Percentiles rank a stretch among this genome's conserved stretches.
phyloP scores from a whole-genome alignment of 768 basidiomycete species.

The Psilocybe tampanensis region DNA sequence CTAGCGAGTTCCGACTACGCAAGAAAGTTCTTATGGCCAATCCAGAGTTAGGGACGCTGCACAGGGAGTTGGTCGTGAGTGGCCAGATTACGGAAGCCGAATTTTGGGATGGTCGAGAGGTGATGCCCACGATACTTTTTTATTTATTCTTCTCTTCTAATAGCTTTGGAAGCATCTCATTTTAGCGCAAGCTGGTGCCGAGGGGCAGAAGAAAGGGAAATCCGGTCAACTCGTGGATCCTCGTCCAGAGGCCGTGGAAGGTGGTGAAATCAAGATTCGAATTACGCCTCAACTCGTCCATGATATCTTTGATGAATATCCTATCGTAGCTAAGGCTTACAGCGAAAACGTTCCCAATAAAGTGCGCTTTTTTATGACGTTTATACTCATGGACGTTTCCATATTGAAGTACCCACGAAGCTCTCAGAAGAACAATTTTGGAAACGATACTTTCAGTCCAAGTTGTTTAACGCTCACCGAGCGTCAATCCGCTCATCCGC shows the following conservation, averaged over 20 bases:
- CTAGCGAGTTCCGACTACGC: slow-evolving; percentile 70
- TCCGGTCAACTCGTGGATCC: slow-evolving; percentile 87
- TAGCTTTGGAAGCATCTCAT: slow-evolving; percentile 62
- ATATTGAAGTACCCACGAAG: slow-evolving; percentile 40
- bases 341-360: slow-evolving; percentile 89
- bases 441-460: slow-evolving; percentile 96
- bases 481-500: slow-evolving; percentile 90
- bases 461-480: slow-evolving; percentile 92
- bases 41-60: slow-evolving; percentile 77
- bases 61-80: slow-evolving; percentile 85
- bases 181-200: slow-evolving; percentile 72
- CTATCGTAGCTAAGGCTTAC: slow-evolving; percentile 91
- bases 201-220: slow-evolving; percentile 78
- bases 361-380: slow-evolving; percentile 42
- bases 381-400: background rate
- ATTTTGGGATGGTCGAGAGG: slow-evolving; percentile 97
- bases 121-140: slow-evolving; percentile 29
- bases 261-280: slow-evolving; percentile 85
- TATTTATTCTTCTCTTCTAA: slow-evolving; percentile 13
- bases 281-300: slow-evolving; percentile 91
- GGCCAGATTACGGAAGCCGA: slow-evolving; percentile 89
- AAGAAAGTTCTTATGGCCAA: slow-evolving; percentile 80
- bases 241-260: slow-evolving; percentile 80
- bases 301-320: slow-evolving; percentile 98
- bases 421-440: slow-evolving; percentile 92